Evolutionary conservation across 2,329 filamentous ascomycete species (phyloP).

Genomic region (Aureobasidium sp.): DNA sequence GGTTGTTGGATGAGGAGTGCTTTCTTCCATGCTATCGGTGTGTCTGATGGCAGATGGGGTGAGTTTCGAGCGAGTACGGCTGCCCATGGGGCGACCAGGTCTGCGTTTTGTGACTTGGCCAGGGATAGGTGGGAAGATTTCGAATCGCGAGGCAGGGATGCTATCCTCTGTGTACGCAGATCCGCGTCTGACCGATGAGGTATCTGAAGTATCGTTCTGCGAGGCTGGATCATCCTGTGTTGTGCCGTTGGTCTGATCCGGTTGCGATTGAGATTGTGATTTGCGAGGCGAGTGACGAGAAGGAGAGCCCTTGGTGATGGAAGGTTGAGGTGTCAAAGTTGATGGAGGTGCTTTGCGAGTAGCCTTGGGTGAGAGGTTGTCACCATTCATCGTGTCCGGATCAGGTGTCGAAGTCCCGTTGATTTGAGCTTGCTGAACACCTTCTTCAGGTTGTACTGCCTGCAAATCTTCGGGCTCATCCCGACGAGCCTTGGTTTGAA

Average conservation of each 20-base stretch:
- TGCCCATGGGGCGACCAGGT: conserved; percentile 25
- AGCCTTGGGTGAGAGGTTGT: conserved; percentile 5
- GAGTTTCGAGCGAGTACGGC: conserved; percentile 22
- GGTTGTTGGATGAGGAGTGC: conserved; percentile 21
- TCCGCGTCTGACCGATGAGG: conserved; percentile 6
- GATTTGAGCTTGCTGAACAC: conserved; percentile 32
- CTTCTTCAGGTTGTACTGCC: conserved; percentile 36
- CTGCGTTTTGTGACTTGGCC: conserved; percentile 34
- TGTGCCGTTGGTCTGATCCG: conserved; percentile 25
- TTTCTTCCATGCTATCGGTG: conserved; percentile 15
- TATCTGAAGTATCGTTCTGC: neutral
- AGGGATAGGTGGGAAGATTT: conserved; percentile 66
- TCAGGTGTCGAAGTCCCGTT: conserved; percentile 11
- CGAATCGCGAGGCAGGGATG: conserved; percentile 66
- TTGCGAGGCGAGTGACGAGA: conserved; percentile 28
- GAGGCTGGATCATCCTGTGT: neutral
- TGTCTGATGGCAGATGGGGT: neutral
- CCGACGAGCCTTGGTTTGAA: conserved; percentile 81
- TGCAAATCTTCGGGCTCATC: conserved; percentile 57
- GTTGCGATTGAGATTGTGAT: conserved; percentile 15
- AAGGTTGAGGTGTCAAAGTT: conserved; percentile 26
- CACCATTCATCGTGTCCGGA: neutral
- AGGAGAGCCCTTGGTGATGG: conserved; percentile 22
- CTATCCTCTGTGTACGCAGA: conserved; percentile 13
- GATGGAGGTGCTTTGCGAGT: conserved; percentile 11